Conservation (phyloP, 176 grass and related monocot genomes). For the Zizania latifolia region DNA sequence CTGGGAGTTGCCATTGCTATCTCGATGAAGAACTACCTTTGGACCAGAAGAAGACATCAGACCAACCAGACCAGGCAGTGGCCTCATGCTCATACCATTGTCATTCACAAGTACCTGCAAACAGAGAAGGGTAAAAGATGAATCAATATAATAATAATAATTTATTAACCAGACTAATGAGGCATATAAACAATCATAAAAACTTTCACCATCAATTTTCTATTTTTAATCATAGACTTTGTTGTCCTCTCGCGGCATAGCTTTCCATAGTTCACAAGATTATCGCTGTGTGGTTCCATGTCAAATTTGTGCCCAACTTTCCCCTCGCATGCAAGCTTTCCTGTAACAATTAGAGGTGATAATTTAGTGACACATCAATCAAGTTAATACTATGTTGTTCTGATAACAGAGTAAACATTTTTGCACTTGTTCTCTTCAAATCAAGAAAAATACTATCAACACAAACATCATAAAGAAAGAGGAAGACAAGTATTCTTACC, state of each 20-base stretch:
- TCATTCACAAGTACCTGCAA: slow-evolving; percentile 69
- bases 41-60: slow-evolving; percentile 46
- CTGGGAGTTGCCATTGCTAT: not conserved
- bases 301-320: slow-evolving; percentile 90
- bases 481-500: slow-evolving; percentile 23
- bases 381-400: not conserved
- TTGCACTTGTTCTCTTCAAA: not conserved
- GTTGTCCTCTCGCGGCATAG: slow-evolving; percentile 77
- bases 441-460: no score
- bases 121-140: not conserved
- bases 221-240: slow-evolving; percentile 61
- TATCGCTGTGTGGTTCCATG: slow-evolving; percentile 85
- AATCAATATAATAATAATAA: not conserved
- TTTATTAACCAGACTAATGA: not conserved
- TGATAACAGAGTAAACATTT: not conserved
- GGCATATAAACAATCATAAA: not conserved
- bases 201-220: slow-evolving; percentile 59
- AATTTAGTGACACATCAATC: not conserved
- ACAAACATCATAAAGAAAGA: not conserved
- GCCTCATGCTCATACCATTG: slow-evolving; percentile 65
- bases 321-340: slow-evolving; percentile 68
- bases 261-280: slow-evolving; percentile 76
- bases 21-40: slow-evolving; percentile 38
- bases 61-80: slow-evolving; percentile 67
- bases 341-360: slow-evolving; percentile 17